A percentile compares a stretch with the other conserved stretches of the same genome.
These are phyloP conservation scores for Cladorrhinum sp. DNA, from an alignment of 2,329 filamentous ascomycete genomes.

Conservation along the genomic window DNA sequence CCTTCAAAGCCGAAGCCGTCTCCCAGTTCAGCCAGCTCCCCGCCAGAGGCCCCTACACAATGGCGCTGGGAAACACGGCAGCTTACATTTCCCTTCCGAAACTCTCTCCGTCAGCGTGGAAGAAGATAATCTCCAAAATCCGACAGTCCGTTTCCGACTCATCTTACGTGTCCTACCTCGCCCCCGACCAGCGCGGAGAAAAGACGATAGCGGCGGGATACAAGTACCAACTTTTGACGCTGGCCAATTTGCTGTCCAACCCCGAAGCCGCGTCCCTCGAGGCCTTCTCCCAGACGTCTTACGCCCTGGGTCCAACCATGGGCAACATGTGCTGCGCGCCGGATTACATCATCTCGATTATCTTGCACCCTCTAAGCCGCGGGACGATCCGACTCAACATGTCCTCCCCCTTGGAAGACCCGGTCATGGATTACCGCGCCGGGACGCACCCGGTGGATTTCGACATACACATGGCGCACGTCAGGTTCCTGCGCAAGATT, in stretches of 20 bases:
- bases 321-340: too few species aligned
- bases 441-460: constrained; percentile 49
- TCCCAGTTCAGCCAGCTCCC: constrained; percentile 15
- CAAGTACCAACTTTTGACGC: neutral
- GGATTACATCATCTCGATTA: too few species aligned
- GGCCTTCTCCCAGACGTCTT: too few species aligned
- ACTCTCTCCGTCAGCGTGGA: neutral
- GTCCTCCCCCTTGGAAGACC: constrained; percentile 38
- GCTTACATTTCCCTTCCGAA: constrained; percentile 13
- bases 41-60: constrained; percentile 19
- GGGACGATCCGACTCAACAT: constrained; percentile 21
- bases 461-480: constrained; percentile 40
- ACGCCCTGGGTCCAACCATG: too few species aligned
- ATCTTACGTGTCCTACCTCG: constrained; percentile 31
- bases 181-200: constrained; percentile 25
- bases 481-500: constrained; percentile 30
- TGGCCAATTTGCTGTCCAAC: neutral
- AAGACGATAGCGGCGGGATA: constrained; percentile 12
- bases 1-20: constrained; percentile 24
- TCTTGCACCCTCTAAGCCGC: too few species aligned
- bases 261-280: neutral
- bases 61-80: constrained; percentile 18
- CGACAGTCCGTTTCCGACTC: constrained; percentile 27
- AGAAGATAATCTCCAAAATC: constrained; percentile 13
- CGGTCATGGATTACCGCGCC: constrained; percentile 36